phyloP scores from a whole-genome alignment of 257 asterid species.

The Solanum pennellii region DNA sequence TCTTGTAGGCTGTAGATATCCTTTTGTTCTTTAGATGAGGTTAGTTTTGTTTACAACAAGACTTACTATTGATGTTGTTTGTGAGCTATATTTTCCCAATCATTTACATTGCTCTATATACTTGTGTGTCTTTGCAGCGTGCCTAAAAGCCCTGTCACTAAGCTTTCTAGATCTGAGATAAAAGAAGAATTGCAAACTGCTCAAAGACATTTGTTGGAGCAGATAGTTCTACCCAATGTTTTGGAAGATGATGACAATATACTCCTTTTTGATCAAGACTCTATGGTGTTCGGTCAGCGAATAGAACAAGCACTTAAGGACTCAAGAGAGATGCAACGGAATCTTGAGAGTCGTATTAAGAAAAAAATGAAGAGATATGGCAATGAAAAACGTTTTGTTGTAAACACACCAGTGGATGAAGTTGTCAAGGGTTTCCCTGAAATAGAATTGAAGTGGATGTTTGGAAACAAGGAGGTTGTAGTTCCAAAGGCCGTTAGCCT shows the following conservation, averaged over 20 bases:
- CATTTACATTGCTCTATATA: conserved; percentile 6
- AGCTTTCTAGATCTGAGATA: conserved; percentile 73
- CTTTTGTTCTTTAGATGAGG: conserved; percentile 4
- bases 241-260: conserved; percentile 42
- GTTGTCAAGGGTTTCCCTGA: conserved; percentile 88
- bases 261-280: conserved; percentile 24
- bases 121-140: conserved; percentile 39
- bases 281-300: conserved; percentile 51
- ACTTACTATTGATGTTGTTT: conserved; percentile 8
- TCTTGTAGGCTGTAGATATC: conserved; percentile 9
- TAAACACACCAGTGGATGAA: conserved; percentile 64
- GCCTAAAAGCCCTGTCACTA: conserved; percentile 33
- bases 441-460: conserved; percentile 87
- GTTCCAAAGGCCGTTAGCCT: conserved; percentile 62
- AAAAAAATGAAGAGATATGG: conserved; percentile 64
- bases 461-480: conserved; percentile 69
- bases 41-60: neutral
- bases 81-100: neutral
- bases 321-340: conserved; percentile 71
- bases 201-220: conserved; percentile 63
- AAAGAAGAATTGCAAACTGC: conserved; percentile 69
- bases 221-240: conserved; percentile 49
- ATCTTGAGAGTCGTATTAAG: conserved; percentile 52
- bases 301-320: conserved; percentile 48
- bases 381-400: conserved; percentile 62